A percentile compares a stretch with the other conserved stretches of the same genome.
phyloP scores from a whole-genome alignment of 2,329 filamentous ascomycete species.

The Botrytis medusae region DNA sequence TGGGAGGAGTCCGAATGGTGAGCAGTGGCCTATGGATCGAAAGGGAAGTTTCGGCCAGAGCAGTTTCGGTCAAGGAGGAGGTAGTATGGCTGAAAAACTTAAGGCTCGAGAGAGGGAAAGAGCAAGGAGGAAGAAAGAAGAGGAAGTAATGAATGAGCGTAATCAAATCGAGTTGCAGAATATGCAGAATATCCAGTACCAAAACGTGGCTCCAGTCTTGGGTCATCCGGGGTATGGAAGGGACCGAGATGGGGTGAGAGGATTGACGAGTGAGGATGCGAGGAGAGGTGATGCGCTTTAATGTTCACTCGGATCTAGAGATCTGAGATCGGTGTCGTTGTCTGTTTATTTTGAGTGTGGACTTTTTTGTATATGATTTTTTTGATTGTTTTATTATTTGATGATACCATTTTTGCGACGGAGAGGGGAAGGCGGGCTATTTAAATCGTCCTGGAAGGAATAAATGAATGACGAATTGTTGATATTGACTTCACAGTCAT shows the following conservation, averaged over 20 bases:
- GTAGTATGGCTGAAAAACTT: slow-evolving; percentile 17
- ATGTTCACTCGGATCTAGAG: background rate
- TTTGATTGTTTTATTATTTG: background rate
- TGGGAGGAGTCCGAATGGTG: slow-evolving; percentile 17
- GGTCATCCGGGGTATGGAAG: slow-evolving; percentile 35
- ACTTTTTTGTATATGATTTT: slow-evolving; percentile 1
- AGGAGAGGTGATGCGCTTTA: slow-evolving; percentile 30
- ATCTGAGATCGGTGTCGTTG: too few relatives aligned
- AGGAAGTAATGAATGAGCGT: slow-evolving; percentile 27
- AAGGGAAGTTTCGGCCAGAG: slow-evolving; percentile 29
- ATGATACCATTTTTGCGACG: slow-evolving; percentile 14
- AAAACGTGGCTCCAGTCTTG: slow-evolving; percentile 34
- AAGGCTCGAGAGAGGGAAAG: slow-evolving; percentile 16
- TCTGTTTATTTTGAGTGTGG: background rate
- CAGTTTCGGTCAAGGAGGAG: slow-evolving; percentile 20
- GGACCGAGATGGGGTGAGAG: background rate
- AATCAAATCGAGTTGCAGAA: slow-evolving; percentile 33
- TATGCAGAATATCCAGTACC: slow-evolving; percentile 30
- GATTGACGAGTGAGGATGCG: slow-evolving; percentile 30
- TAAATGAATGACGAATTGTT: background rate
- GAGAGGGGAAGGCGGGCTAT: too few relatives aligned
- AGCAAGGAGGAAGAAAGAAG: slow-evolving; percentile 25
- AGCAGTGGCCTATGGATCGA: slow-evolving; percentile 30
- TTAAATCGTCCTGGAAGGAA: background rate
- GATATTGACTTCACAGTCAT: background rate